Base-by-base conservation (phyloP, 352 stramenopile species). In the Pythium aphanidermatum region DNA sequence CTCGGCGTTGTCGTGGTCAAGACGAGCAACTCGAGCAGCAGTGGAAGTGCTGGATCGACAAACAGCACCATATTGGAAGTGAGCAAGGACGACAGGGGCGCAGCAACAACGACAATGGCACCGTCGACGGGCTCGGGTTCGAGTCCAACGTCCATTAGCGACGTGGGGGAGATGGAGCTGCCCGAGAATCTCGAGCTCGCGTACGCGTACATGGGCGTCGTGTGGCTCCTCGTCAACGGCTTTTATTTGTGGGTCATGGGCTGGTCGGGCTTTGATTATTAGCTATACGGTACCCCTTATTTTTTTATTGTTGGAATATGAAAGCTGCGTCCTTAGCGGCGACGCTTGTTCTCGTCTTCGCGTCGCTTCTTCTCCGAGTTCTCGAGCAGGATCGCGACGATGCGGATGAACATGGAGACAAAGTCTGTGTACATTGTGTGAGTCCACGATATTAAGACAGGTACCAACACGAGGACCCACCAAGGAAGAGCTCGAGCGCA, bases 331-430 rank as follows among this genome's bases (percentile, higher is more conserved):
- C 14, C 20, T 44, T 50, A 60, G 19, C 44, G 33, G 20, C 33
- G 63, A 47, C 46, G 66, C 24, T 58, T 61, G 46, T 45, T 56
- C 30, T 60, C 45, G 26, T 55, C 60, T 30, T 64, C 44, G 55
- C 53, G 44, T 35, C 63, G 62, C 46, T 78, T 79, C 40, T 85
- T 82, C 29, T 76, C 56, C 35, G 65, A 58, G 58, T 87, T 91
- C 47, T 78, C 53, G 10, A 94, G 51, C 14, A 96, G 57, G 43
- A 93, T 85, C 43, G 89, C 61, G 42, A 91, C 60, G 24, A 96
- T 74, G 65, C 85, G 83, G 34, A 94, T 76, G 41, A 96, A 96
- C 51, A 96, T 91, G 41, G 68, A 85, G 39, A 92, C 66, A 23
- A 95, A 78, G 53, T 96, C 85, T 87, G 36, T 4, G 51, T 2